phyloP scores from a whole-genome alignment of 148 eudicot genomes.

The Vaccinium darrowii region DNA sequence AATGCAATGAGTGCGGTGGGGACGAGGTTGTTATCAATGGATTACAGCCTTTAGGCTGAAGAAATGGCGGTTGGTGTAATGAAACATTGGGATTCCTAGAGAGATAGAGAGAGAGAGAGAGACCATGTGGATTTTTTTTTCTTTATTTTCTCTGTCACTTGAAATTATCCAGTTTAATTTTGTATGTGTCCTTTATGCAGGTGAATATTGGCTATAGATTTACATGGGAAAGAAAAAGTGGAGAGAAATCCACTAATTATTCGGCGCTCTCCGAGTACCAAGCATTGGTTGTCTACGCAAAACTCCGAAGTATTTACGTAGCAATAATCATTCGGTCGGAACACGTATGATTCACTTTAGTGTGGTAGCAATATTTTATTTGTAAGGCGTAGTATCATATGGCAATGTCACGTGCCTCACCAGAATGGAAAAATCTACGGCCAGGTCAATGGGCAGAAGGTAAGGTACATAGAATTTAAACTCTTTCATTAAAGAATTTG shows the following conservation, averaged over 20 bases:
- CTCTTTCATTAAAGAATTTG: no score
- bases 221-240: not conserved
- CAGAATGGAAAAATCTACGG: no score
- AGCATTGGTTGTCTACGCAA: no score
- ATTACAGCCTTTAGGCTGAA: constrained; percentile 37
- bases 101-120: constrained; percentile 6
- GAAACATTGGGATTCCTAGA: constrained; percentile 26
- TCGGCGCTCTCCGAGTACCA: no score
- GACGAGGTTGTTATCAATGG: constrained; percentile 23
- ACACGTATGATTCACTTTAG: no score
- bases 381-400: no score
- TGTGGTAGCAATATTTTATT: no score
- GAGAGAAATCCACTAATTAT: not conserved
- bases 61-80: constrained; percentile 36
- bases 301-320: no score
- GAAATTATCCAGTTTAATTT: not conserved
- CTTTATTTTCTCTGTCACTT: not conserved
- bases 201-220: not conserved
- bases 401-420: no score
- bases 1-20: constrained; percentile 20
- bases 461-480: no score
- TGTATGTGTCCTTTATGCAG: not conserved
- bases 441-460: no score
- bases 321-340: no score
- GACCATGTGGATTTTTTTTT: not conserved